Base-by-base conservation (phyloP, 176 grass and related monocot species). In the Raddia distichophylla region DNA sequence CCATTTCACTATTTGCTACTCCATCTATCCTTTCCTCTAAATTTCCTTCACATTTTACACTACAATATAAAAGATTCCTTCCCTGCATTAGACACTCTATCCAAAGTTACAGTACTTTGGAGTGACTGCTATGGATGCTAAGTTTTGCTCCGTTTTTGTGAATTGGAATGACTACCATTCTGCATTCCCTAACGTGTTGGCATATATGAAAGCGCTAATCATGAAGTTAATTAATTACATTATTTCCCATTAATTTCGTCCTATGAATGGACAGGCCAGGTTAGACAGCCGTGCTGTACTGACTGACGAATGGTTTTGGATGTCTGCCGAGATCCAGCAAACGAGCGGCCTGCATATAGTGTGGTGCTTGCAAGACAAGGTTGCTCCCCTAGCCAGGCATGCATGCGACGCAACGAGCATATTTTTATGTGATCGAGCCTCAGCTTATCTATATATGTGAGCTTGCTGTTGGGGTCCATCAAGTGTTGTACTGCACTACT, bases 401-500 rank as follows among this genome's bases (percentile, higher is more conserved):
- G 88, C 90, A 91, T 91, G 90, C 90, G 83, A 71, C 11, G 43
- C 72, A 60, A n/a, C 64, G 65, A 27, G 56, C 71, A 59, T 94
- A 88, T 88, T 80, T 88, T 60, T 82, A 86, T 97, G 60, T 76
- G 69, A 62, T 75, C 84, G 87, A 84, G 66, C 75, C 69, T 87
- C 69, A 84, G 73, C 45, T 86, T 86, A 60, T 77, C 48, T 67
- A 79, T 27, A 73, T 77, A 73, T 77, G 64, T 68, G 42, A 68
- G 75, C 58, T 86, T 61, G 75, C 52, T 86, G 87, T 85, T 91
- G 85, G 90, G 92, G 82, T 89, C 93, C 89, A 99, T 96, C 97
- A 75, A 86, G 85, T 90, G 82, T 86, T 91, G 80, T 94, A 86
- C 91, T 95, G 83, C 80, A 86, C 78, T 94, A 86, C 91, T 95